phyloP scores from a whole-genome alignment of 2,329 filamentous ascomycete genomes.

The Lachnellula cervina region DNA sequence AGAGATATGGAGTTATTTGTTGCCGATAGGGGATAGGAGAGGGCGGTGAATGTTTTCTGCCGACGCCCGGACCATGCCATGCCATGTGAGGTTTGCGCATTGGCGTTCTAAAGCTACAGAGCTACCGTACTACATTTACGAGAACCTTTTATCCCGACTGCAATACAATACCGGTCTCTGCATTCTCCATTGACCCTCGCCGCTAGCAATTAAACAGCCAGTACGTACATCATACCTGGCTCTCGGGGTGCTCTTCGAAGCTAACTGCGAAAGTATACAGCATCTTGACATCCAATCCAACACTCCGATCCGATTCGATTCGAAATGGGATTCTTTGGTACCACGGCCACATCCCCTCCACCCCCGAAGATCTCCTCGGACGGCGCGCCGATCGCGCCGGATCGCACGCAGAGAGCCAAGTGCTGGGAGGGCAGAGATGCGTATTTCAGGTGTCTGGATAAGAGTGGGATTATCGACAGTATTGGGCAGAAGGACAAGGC shows the following conservation, averaged over 20 bases:
- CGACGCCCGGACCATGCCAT: background rate
- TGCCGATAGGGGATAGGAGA: background rate
- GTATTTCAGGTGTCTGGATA: constrained; percentile 86
- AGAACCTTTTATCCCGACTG: too few relatives aligned
- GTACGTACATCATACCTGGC: background rate
- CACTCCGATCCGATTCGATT: background rate
- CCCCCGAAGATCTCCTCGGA: constrained; percentile 45
- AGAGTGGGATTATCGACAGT: constrained; percentile 73
- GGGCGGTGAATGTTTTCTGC: background rate
- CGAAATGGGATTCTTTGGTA: constrained; percentile 48
- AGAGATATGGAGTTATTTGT: background rate
- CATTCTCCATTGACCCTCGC: too few relatives aligned
- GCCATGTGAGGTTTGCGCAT: background rate
- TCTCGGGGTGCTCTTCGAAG: background rate
- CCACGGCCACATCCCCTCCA: constrained; percentile 31
- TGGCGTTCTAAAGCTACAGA: constrained; percentile 4
- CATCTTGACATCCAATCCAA: background rate
- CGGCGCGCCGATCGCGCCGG: constrained; percentile 72
- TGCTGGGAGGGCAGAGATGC: constrained; percentile 89
- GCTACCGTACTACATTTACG: background rate
- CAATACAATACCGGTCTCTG: too few relatives aligned
- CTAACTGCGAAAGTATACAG: background rate
- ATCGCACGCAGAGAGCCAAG: constrained; percentile 69
- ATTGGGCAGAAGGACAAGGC: constrained; percentile 52
- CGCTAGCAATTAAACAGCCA: background rate